phyloP scores from a whole-genome alignment of 2,329 filamentous ascomycete genomes.

The Passalora sequoiae region DNA sequence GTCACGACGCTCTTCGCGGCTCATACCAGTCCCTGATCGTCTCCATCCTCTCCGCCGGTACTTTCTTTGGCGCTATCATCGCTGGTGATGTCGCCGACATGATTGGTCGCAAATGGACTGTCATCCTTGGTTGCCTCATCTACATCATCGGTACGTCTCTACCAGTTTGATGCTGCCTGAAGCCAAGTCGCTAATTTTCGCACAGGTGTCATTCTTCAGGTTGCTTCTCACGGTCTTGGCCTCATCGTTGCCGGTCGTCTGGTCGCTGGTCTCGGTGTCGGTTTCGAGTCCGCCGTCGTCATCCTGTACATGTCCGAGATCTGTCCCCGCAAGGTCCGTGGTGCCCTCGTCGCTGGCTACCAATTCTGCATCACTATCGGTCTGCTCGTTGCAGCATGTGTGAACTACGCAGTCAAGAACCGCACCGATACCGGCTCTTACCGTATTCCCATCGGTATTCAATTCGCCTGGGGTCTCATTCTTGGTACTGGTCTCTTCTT shows the following conservation, averaged over 20 bases:
- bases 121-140: constrained; percentile 65
- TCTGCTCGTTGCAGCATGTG: constrained; percentile 59
- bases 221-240: constrained; percentile 50
- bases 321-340: constrained; percentile 53
- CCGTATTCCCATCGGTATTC: constrained; percentile 74
- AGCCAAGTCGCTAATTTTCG: constrained; percentile 6
- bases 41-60: constrained; percentile 65
- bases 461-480: constrained; percentile 74
- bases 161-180: too few species aligned
- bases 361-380: constrained; percentile 80
- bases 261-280: constrained; percentile 71
- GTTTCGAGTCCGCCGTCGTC: constrained; percentile 73
- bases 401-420: constrained; percentile 66
- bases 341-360: constrained; percentile 74
- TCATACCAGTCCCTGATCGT: constrained; percentile 57
- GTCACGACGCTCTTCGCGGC: constrained; percentile 27
- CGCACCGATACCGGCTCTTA: constrained; percentile 61
- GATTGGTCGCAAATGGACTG: constrained; percentile 67
- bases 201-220: constrained; percentile 57
- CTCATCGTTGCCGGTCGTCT: constrained; percentile 68
- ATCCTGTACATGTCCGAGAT: constrained; percentile 88
- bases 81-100: constrained; percentile 72
- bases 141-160: constrained; percentile 52
- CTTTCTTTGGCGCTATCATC: constrained; percentile 73
- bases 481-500: constrained; percentile 66